Percentiles rank a stretch among this genome's conserved stretches.
phyloP scores from a whole-genome alignment of 2,329 filamentous ascomycete species.

The Gremmenia infestans region DNA sequence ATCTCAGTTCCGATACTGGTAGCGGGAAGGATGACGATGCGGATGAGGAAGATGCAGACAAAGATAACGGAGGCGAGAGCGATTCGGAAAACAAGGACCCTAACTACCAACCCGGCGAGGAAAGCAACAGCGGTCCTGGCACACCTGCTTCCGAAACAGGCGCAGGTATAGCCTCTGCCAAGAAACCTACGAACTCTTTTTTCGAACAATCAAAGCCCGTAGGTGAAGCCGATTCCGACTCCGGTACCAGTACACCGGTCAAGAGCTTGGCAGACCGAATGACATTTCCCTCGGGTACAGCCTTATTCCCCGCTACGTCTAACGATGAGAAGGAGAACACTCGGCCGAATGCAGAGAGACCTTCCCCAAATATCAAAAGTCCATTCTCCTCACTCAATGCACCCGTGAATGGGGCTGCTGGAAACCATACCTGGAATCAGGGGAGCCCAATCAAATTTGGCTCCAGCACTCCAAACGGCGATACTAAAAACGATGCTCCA shows the following conservation, averaged over 20 bases:
- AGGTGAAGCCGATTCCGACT: conserved; percentile 32
- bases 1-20: conserved; percentile 43
- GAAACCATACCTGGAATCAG: conserved; percentile 46
- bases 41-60: conserved; percentile 39
- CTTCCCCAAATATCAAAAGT: conserved; percentile 16
- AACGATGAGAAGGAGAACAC: conserved; percentile 31
- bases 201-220: conserved; percentile 13
- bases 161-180: conserved; percentile 24
- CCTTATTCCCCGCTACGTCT: conserved; percentile 17
- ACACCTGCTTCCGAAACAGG: conserved; percentile 24
- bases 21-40: conserved; percentile 39
- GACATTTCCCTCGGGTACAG: conserved; percentile 21
- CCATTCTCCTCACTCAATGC: conserved; percentile 18
- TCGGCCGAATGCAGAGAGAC: conserved; percentile 22
- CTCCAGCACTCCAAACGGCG: conserved; percentile 20
- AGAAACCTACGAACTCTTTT: conserved; percentile 17
- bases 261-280: conserved; percentile 44
- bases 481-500: conserved; percentile 4
- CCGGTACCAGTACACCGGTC: conserved; percentile 36
- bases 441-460: conserved; percentile 44
- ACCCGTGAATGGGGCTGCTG: conserved; percentile 16
- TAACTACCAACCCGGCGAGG: conserved; percentile 17
- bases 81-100: conserved; percentile 31
- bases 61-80: conserved; percentile 40
- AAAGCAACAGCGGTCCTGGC: conserved; percentile 16